A percentile compares a stretch with the other conserved stretches of the same genome.
These are phyloP conservation scores for Solanum paucissectum DNA, from an alignment of 257 asterid genomes.

Conservation along the genomic window DNA sequence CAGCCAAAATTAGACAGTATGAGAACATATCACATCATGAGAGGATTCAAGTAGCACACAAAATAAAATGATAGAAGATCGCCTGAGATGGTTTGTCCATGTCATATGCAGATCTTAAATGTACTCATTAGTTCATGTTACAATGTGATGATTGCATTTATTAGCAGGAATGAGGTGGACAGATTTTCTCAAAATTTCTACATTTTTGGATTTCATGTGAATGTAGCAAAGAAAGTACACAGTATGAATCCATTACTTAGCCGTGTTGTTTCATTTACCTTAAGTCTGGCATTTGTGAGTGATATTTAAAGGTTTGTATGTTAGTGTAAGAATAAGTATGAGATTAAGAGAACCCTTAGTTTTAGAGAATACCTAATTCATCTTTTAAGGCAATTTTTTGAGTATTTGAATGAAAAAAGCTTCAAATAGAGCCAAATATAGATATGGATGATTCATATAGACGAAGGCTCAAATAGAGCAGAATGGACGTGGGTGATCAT, in stretches of 20 bases:
- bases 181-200: not conserved
- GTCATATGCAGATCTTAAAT: not conserved
- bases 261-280: not conserved
- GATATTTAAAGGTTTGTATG: not conserved
- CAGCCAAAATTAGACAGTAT: not conserved
- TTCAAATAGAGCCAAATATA: not conserved
- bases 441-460: not conserved
- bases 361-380: not conserved
- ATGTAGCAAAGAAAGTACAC: not conserved
- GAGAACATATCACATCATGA: not conserved
- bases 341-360: not conserved
- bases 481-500: not conserved
- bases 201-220: not conserved
- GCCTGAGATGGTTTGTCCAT: not conserved
- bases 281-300: not conserved
- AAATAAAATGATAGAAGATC: not conserved
- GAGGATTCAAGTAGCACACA: not conserved
- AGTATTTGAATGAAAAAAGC: not conserved
- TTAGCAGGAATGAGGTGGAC: not conserved
- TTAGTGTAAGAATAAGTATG: not conserved
- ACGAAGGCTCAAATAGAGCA: not conserved
- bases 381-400: not conserved
- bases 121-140: not conserved
- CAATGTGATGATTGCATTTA: not conserved
- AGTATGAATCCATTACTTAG: not conserved